Base-by-base conservation (phyloP, 345 rosid genomes). In the Mangifera indica region DNA sequence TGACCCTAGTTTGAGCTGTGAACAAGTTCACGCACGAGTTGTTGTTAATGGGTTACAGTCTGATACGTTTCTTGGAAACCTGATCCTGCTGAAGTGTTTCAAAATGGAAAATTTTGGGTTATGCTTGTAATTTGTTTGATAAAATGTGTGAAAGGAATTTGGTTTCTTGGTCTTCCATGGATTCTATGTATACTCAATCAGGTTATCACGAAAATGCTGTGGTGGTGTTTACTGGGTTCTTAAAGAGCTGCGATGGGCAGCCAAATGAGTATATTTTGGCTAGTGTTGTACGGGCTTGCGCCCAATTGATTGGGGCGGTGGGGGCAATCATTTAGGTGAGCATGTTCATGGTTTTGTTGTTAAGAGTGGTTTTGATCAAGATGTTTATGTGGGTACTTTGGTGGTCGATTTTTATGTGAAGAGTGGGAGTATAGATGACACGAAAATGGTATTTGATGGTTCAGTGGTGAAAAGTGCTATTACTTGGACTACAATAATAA, bases 141-240 rank as follows among this genome's bases (percentile, higher is more conserved):
- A 79, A 26, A 83, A 86, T 88, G 85, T 40, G 83, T 12, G 81
- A 83, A 0, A 89, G 86, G 81, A 89, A 87, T 73, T 80, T 86
- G 70, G 72, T 88, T 78, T 81, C 88, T 63, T 91, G 97, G 93
- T 91, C 97, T 66, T 84, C 93, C 0, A 78, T 84, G 84, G 83
- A 87, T 80, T 91, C 93, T 44, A 84, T 84, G 87, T 85, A 84
- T 69, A 63, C 83, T 63, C 78, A 77, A 68, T 79, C 79, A 66
- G 86, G 87, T 6, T 80, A 65, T 68, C 58, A 72, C 5, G 78
- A 77, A 17, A 87, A 91, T 26, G 85, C 88, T 22, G 73, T 89
- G 70, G 0, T 45, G 11, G 54, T 78, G 52, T 91, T 89, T 77
- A 46, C 81, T 67, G 83, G 80, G 4, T 89, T 84, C 5, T 81